Conservation (phyloP, 2,329 filamentous ascomycete species). For the Blastomyces gilchristii region DNA sequence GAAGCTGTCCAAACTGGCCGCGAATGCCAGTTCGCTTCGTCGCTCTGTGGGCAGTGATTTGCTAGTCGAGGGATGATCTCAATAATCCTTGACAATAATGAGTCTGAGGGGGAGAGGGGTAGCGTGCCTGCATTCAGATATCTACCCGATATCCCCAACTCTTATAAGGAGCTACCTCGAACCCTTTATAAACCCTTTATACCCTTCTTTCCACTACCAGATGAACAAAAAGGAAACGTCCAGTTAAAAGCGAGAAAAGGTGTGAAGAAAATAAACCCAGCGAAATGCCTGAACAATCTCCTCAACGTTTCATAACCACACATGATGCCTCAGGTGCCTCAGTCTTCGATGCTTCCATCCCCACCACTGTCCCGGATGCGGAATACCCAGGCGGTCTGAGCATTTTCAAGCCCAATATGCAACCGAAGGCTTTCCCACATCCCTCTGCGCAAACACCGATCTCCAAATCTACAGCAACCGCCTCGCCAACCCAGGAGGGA, state of each 20-base stretch:
- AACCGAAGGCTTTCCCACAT: constrained; percentile 22
- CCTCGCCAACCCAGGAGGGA: constrained; percentile 25
- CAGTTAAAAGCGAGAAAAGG: background rate
- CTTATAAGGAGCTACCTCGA: background rate
- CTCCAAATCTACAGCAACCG: constrained; percentile 26
- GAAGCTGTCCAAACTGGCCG: background rate
- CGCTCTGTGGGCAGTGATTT: background rate
- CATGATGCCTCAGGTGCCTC: constrained; percentile 28
- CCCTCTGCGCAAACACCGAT: constrained; percentile 25
- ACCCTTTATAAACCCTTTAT: background rate
- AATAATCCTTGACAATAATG: background rate
- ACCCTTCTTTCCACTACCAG: background rate
- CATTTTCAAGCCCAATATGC: constrained; percentile 25
- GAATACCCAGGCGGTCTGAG: constrained; percentile 22
- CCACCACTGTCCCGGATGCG: constrained; percentile 24
- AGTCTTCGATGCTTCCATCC: constrained; percentile 28
- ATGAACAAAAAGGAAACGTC: background rate
- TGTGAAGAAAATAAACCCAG: background rate
- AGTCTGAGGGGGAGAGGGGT: background rate
- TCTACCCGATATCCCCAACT: background rate
- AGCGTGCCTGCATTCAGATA: background rate
- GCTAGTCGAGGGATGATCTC: background rate
- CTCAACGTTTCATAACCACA: constrained; percentile 32
- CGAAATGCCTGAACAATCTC: constrained; percentile 19
- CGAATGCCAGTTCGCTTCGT: background rate